Evolutionary conservation across 78 protist species (phyloP), one percentile per base, ranked within the genome.

Genomic region (Parvularia atlantis): DNA sequence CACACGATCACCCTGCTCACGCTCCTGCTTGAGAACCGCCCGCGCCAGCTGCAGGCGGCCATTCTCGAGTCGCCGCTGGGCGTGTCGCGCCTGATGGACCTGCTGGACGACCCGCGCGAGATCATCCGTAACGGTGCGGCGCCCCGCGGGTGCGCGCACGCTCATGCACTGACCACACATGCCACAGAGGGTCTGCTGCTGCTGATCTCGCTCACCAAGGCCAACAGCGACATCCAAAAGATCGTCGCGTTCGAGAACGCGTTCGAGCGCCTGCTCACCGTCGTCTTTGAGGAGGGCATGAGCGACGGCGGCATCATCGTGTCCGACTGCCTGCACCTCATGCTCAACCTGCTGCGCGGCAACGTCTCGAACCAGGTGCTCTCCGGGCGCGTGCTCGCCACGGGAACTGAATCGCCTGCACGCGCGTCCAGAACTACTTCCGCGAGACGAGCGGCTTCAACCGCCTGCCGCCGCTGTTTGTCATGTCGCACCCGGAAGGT

Each of bases 231-330:
- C 11, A 69, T 73, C 31, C 75, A 73, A 22, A 66, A 80, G 59
- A 66, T 80, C 4, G 76, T 80, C 26, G 77, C 77, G 30, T 80
- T 80, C 24, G 76, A 80, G 59, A 67, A 71, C 54, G 79, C 79
- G n/a, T 80, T 80, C 31, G 81, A 73, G 48, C n/a, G 57, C 7
- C 39, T 74, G 40, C 37, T 80, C 13, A 36, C 36, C 40, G 66
- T 74, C 28, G 30, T 80, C 10, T 13, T 14, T 20, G 71, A 75
- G 36, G 84, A 80, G 66, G 82, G 76, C 4, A 1, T 26, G 19
- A 39, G 69, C 57, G 76, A 69, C 9, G 82, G 76, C 16, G 83
- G 73, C 52, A 35, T 73, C 33, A 68, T 73, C 44, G 67, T 80
- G 14, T 37, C 39, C 19, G 84, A 80, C 69, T 80, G 84, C 61